Evolutionary conservation across 768 basidiomycete genomes (phyloP), one percentile per base, ranked within the genome.

Genomic region (Xerocomus potaroensis): DNA sequence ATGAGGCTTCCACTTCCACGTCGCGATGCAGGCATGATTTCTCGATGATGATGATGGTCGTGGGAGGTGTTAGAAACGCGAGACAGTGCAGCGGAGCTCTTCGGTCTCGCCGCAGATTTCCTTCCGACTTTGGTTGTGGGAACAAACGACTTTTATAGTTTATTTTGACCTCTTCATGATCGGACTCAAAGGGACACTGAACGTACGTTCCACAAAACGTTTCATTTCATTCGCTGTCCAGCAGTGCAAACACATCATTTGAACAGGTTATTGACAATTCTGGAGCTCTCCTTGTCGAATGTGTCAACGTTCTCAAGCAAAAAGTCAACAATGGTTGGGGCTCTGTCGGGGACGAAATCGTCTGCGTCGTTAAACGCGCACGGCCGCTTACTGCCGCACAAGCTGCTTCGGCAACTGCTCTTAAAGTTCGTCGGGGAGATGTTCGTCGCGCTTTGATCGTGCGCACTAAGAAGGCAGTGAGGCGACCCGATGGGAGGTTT

Each of bases 251-350:
- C 44, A 10, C 50, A 14, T 12, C 8, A 5, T 24, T 27, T 14
- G n/a, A 29, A 29, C 47, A 92, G 90, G 84, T 91, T 54, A 96
- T 98, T 66, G 95, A 98, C 75, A 98, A 98, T 69, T 93, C 95
- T 6, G 95, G 95, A 26, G 94, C 91, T 7, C 76, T 97, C 52
- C 72, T 95, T 51, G 84, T 93, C 33, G 95, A 97, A 74, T 96
- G 93, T 62, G 91, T 98, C 64, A 96, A 97, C 67, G 82, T 98
- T 23, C 76, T 96, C 48, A 97, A 97, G 69, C 83, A 90, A 64
- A 98, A 97, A 68, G 90, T 92, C 58, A 94, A 90, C 65, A 89
- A 92, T 57, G 94, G 94, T 35, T 90, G 89, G 81, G 95, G 92
- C 27, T 76, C 80, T 26, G 88, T 92, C 14, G 94, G 94, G 37